Percentiles rank a stretch among this genome's conserved stretches.
Evolutionary conservation across 345 rosid species (phyloP).

Genomic region (Dipteronia dyeriana): DNA sequence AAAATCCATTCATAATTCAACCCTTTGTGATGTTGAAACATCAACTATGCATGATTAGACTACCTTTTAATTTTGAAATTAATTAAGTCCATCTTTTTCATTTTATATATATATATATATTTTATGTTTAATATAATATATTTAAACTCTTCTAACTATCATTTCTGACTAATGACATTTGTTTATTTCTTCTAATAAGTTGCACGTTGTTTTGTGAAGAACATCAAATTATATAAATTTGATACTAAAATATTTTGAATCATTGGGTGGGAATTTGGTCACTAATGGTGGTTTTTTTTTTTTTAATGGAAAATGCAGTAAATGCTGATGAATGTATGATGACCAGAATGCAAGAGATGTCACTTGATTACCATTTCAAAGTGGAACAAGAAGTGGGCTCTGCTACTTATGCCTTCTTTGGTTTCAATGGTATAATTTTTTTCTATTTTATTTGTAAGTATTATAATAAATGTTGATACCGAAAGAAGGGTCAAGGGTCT

Average conservation of each 20-base stretch:
- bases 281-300: not conserved
- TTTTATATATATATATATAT: no score
- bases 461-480: no score
- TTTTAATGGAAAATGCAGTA: slow-evolving; percentile 39
- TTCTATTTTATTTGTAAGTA: no score
- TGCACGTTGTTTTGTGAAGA: no score
- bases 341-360: slow-evolving; percentile 87
- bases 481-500: no score
- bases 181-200: no score
- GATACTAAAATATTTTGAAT: not conserved
- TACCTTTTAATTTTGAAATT: not conserved
- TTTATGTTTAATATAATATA: no score
- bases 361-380: slow-evolving; percentile 59
- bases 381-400: slow-evolving; percentile 77
- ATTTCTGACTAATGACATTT: not conserved
- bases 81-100: no score
- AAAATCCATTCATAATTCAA: not conserved
- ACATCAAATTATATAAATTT: not conserved
- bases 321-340: slow-evolving; percentile 65
- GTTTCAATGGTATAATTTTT: slow-evolving; percentile 56
- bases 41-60: not conserved
- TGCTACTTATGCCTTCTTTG: slow-evolving; percentile 64
- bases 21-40: slow-evolving; percentile 18
- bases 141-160: no score
- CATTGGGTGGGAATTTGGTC: not conserved